A percentile compares a stretch with the other conserved stretches of the same genome.
Evolutionary conservation across 306 rosid species (phyloP).

Genomic region (Lupinus albus): DNA sequence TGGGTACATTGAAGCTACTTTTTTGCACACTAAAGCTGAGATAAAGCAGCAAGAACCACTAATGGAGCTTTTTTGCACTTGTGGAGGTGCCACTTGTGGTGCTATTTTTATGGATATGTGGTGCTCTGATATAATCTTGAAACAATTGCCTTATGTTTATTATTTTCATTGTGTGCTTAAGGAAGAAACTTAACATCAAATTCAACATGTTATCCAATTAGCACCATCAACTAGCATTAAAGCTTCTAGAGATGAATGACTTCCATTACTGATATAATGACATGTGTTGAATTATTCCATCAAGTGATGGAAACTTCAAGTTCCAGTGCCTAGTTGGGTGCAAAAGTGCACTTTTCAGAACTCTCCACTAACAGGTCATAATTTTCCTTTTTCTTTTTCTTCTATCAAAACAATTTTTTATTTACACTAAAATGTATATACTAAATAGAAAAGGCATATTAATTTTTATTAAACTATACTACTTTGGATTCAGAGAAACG

Average conservation of each 20-base stretch:
- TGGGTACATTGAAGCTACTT: slow-evolving; percentile 37
- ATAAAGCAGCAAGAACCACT: slow-evolving; percentile 44
- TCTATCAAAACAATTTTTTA: not conserved
- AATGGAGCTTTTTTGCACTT: too few species aligned
- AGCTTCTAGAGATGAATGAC: slow-evolving; percentile 32
- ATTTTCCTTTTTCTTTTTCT: not conserved
- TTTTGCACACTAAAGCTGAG: slow-evolving; percentile 26
- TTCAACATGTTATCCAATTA: slow-evolving; percentile 36
- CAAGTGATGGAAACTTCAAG: slow-evolving; percentile 28
- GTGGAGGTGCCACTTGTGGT: slow-evolving; percentile 32
- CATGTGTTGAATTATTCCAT: slow-evolving; percentile 34
- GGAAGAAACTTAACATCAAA: slow-evolving; percentile 15
- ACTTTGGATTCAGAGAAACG: not conserved
- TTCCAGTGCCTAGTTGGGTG: slow-evolving; percentile 22
- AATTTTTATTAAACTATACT: not conserved
- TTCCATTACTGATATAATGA: slow-evolving; percentile 34
- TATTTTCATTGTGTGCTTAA: slow-evolving; percentile 35
- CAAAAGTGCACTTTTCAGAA: slow-evolving; percentile 8
- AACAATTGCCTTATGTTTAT: slow-evolving; percentile 29
- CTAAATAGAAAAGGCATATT: not conserved
- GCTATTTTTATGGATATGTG: slow-evolving; percentile 28
- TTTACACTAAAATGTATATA: not conserved
- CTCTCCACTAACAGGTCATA: not conserved
- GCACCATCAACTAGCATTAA: slow-evolving; percentile 14
- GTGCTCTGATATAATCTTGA: slow-evolving; percentile 28